Evolutionary conservation across 768 basidiomycete species (phyloP).

Genomic region (Boletus huronensis): DNA sequence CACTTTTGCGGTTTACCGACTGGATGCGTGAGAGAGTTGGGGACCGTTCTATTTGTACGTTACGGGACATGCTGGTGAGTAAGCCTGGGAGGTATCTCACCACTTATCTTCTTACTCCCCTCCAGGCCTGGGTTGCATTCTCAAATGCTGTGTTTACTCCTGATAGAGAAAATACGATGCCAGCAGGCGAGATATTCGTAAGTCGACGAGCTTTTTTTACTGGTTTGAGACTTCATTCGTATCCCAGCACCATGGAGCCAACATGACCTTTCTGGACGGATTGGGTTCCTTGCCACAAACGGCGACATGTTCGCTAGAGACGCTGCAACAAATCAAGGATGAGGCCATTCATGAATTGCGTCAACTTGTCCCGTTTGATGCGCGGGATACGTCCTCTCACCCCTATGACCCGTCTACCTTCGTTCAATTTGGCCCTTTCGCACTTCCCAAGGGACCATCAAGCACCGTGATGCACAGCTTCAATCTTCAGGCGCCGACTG

Average conservation of each 20-base stretch:
- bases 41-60: slow-evolving; percentile 63
- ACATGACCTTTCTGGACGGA: slow-evolving; percentile 91
- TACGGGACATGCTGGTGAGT: slow-evolving; percentile 86
- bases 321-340: slow-evolving; percentile 56
- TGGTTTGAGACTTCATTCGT: slow-evolving; percentile 11
- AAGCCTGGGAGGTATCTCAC: neutral
- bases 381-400: slow-evolving; percentile 20
- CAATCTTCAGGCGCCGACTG: slow-evolving; percentile 86
- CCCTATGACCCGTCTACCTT: slow-evolving; percentile 34
- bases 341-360: slow-evolving; percentile 59
- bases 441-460: slow-evolving; percentile 56
- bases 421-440: slow-evolving; percentile 72
- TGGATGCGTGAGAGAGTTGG: slow-evolving; percentile 69
- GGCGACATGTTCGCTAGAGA: slow-evolving; percentile 55
- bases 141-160: slow-evolving; percentile 55
- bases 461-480: slow-evolving; percentile 45
- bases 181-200: slow-evolving; percentile 63
- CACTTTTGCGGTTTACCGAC: slow-evolving; percentile 71
- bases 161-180: slow-evolving; percentile 31
- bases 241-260: slow-evolving; percentile 82
- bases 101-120: slow-evolving; percentile 3
- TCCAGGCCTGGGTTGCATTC: slow-evolving; percentile 90
- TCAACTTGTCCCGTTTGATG: slow-evolving; percentile 49
- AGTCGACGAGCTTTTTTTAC: slow-evolving; percentile 25
- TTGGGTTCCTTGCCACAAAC: slow-evolving; percentile 75